Evolutionary conservation across 169 alveolate species (phyloP), one percentile per base, ranked within the genome.

Genomic region (Blepharisma undulans): DNA sequence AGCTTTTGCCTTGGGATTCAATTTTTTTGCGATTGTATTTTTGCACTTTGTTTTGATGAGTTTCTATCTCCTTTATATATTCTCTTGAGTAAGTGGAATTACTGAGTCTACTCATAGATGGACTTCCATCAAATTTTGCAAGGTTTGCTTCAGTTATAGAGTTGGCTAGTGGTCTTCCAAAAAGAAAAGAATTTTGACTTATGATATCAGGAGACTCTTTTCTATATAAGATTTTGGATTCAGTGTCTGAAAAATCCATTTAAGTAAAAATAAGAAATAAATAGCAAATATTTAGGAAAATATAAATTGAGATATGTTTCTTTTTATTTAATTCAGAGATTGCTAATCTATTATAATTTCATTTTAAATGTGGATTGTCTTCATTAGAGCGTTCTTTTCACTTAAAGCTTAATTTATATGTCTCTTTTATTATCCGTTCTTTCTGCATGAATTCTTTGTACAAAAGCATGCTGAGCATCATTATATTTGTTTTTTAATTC

Each of bases 401-500:
- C 19, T 74, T 25, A 7, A 3, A 74, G 36, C 29, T 74, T 74
- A 25, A 74, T 18, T 74, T 74, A 74, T 25, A 25, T 74, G 10
- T 29, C 80, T 74, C 80, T 22, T 29, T 25, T 74, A 25, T 84
- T 33, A 72, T 88, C 92, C 10, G 77, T 72, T 88, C 92, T 72
- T 76, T 30, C 87, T 2, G 72, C 59, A 33, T 88, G 80, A 32
- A 88, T 88, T 30, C 87, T 48, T 48, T 88, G 74, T 21, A 88
- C 87, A 32, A 88, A 88, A 2, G 61, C 33, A 48, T 74, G 79
- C 59, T 88, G 79, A 18, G 92, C 74, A 76, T 32, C 74, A 61
- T 74, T 76, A 77, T 33, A 88, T 76, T 76, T 88, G n/a, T 88
- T 12, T 14, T 59, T 88, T 21, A 88, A 27, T 36, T 76, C 87